Conservation (phyloP, 1,284 basidiomycete genomes). For the Ustilago loliicola region DNA sequence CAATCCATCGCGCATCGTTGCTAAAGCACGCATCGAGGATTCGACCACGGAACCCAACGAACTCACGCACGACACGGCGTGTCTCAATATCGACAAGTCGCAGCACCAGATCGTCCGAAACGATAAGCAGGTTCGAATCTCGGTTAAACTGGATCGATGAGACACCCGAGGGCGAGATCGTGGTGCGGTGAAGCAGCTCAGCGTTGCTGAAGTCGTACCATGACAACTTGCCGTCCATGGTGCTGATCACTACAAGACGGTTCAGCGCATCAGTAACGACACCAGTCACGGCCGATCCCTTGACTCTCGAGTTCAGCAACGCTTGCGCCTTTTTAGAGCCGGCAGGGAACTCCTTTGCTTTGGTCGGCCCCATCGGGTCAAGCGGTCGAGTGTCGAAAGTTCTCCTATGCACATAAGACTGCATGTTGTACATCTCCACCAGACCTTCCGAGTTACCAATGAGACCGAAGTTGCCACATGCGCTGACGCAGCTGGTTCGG, state of each 20-base stretch:
- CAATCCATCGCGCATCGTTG: slow-evolving; percentile 91
- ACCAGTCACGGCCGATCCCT: slow-evolving; percentile 75
- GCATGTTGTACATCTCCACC: slow-evolving; percentile 72
- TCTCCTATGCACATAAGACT: slow-evolving; percentile 88
- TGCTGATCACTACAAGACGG: slow-evolving; percentile 82
- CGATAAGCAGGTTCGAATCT: slow-evolving; percentile 85
- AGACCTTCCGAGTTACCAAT: slow-evolving; percentile 72
- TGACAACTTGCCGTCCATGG: slow-evolving; percentile 86
- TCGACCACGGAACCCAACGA: slow-evolving; percentile 72
- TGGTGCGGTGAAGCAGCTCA: slow-evolving; percentile 76
- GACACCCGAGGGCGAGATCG: slow-evolving; percentile 79
- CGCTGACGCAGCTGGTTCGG: slow-evolving; percentile 77
- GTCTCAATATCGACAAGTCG: slow-evolving; percentile 94
- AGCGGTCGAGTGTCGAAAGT: slow-evolving; percentile 58
- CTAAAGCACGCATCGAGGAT: slow-evolving; percentile 77
- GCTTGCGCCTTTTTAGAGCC: slow-evolving; percentile 39
- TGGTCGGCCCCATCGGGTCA: slow-evolving; percentile 32
- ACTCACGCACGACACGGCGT: slow-evolving; percentile 84
- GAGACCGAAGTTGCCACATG: slow-evolving; percentile 96
- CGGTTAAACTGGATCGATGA: slow-evolving; percentile 83
- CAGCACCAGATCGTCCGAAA: slow-evolving; percentile 87
- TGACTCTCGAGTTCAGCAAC: slow-evolving; percentile 35
- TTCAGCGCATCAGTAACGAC: slow-evolving; percentile 89
- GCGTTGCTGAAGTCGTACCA: slow-evolving; percentile 96
- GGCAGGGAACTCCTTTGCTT: slow-evolving; percentile 41